Percentiles rank a stretch among this genome's conserved stretches.
Conservation (phyloP, 2,329 filamentous ascomycete genomes). For the Paecilomyces niveus region DNA sequence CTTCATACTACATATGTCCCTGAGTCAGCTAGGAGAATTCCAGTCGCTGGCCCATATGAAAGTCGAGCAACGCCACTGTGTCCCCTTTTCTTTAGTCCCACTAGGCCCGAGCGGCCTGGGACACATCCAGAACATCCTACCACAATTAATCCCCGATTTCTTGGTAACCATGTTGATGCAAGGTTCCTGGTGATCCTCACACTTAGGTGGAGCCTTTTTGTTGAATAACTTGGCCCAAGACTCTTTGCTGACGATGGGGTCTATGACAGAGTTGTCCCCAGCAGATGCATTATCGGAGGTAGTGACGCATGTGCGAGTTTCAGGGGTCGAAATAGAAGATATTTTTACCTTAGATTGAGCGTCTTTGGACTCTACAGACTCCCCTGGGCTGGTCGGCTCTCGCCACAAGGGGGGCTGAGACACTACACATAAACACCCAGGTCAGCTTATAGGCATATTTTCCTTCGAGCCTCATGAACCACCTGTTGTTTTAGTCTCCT, state of each 20-base stretch:
- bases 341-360: neutral
- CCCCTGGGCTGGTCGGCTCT: neutral
- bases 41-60: slow-evolving; percentile 67
- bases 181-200: slow-evolving; percentile 75
- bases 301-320: slow-evolving; percentile 3
- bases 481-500: slow-evolving; percentile 9
- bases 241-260: slow-evolving; percentile 67
- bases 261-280: slow-evolving; percentile 46
- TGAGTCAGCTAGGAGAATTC: slow-evolving; percentile 32
- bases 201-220: slow-evolving; percentile 66
- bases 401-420: neutral
- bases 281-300: slow-evolving; percentile 16
- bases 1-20: neutral
- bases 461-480: neutral
- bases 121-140: slow-evolving; percentile 61
- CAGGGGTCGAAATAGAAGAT: neutral
- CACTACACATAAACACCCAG: neutral
- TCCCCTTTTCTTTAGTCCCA: slow-evolving; percentile 74
- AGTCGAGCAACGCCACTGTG: slow-evolving; percentile 79
- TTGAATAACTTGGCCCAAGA: slow-evolving; percentile 80
- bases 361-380: neutral
- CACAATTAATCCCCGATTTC: slow-evolving; percentile 78
- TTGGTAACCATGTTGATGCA: slow-evolving; percentile 80
- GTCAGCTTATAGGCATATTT: neutral
- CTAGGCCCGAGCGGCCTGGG: slow-evolving; percentile 74